Evolutionary conservation across 305 asterid species (phyloP).

Genomic region (Plantago rigida): DNA sequence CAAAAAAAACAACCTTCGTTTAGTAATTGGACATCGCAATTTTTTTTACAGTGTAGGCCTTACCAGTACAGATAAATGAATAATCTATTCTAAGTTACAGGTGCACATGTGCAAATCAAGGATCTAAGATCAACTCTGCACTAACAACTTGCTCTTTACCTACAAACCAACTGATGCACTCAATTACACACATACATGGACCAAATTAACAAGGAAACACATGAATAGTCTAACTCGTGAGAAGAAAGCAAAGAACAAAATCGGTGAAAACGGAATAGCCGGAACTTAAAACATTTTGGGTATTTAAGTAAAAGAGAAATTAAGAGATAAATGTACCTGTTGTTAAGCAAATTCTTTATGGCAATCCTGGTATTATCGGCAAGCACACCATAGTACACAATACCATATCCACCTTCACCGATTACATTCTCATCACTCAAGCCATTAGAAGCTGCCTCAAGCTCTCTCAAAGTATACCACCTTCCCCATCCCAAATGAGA

Average conservation of each 20-base stretch:
- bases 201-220: too few species aligned
- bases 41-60: too few species aligned
- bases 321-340: constrained; percentile 35
- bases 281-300: constrained; percentile 1
- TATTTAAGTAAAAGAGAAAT: neutral
- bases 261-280: neutral
- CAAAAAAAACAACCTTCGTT: too few species aligned
- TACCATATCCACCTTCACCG: constrained; percentile 80
- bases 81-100: too few species aligned
- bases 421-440: constrained; percentile 69
- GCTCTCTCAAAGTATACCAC: constrained; percentile 78
- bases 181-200: too few species aligned
- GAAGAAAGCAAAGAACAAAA: neutral
- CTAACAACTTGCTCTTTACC: too few species aligned
- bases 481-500: constrained; percentile 83
- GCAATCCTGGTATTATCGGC: constrained; percentile 54
- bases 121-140: too few species aligned
- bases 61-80: too few species aligned
- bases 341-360: constrained; percentile 63
- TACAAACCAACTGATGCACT: too few species aligned
- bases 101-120: too few species aligned
- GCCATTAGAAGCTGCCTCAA: constrained; percentile 68
- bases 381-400: constrained; percentile 55
- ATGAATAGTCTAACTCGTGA: too few species aligned
- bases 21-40: too few species aligned